Base-by-base conservation (phyloP, 441 rosid genomes). In the Croton setiger region DNA sequence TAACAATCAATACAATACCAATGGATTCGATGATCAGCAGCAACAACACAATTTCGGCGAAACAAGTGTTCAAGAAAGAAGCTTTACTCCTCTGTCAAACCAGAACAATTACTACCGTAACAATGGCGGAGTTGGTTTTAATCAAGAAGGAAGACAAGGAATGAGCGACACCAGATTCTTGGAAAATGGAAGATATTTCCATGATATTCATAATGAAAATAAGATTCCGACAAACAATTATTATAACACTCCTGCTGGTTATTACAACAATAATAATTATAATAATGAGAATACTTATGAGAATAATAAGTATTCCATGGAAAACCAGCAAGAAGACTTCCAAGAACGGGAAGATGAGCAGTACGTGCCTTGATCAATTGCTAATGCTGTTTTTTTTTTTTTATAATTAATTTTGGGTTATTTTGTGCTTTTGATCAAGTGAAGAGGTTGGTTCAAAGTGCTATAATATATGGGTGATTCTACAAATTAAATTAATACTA, bases 81-180 rank as follows among this genome's bases (percentile, higher is more conserved):
- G 76, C 53, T 75, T 81, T 75, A 68, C 66, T 47, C 56, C 51
- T 63, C 36, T 1, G 4, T 9, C 69, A 9, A 60, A 52, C 66
- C 55, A 9, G 54, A 66, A 53, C 74, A 33, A 47, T 21, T 5
- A 51, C 9, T 41, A 64, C 68, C 17, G 41, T 61, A 15, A 69
- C 43, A 35, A 58, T 6, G 49, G 44, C 3, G 60, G 63, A 7
- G 75, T 51, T 15, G 60, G 54, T 5, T 39, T 68, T 56, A 47
- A 51, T 33, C 18, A 65, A 20, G 54, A 8, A 23, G 75, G 59
- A 80, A 74, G 62, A 68, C 79, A 79, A 61, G 87, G 87, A 35
- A 77, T 84, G 85, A 84, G 87, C 63, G 87, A 84, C 74, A 84
- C 87, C 17, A 81, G 81, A 73, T 84, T n/a, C 55, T 0, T 84